Base-by-base conservation (phyloP, 2,329 filamentous ascomycete genomes). In the Coniochaeta ligniaria region DNA sequence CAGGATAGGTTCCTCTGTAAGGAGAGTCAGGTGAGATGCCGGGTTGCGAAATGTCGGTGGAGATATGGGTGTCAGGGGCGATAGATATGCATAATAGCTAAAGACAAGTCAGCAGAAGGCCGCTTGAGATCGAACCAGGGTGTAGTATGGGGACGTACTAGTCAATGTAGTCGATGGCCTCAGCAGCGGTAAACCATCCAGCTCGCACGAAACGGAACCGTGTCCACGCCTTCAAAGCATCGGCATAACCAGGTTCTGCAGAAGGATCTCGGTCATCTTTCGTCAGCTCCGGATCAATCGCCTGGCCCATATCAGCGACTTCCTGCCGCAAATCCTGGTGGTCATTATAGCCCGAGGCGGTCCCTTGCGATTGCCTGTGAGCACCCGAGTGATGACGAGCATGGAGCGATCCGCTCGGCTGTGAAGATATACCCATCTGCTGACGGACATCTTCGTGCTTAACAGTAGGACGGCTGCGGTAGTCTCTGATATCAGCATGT, bases 201-300 rank as follows among this genome's bases (percentile, higher is more conserved):
- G 92, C 92, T 59, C 92, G 87, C n/a, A 98, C 94, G 71, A 98
- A 98, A 50, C 93, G 88, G 72, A 97, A 93, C 64, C 92, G 83
- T 1, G 88, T 86, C 95, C 95, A 99, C n/a, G 92, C 89, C 68
- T 86, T 87, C 62, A 96, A 76, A 0, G 93, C 93, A 61, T 90
- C 85, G 47, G 83, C 76, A 66, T 87, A 87, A 58, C 86, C 80
- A 33, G 80, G 77, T 63, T 85, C 79, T 57, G 76, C 66, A 63
- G 78, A 73, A 63, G 78, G 67, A 61, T 78, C 74, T 45, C 79
- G 67, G 31, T 57, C 54, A 38, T 57, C 7, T 64, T 77, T 75
- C 63, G 74, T 75, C 56, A 80, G 69, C 59, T 74, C 75, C 6
- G 78, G 78, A 54, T 84, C 81, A 47, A 83, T 76, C 17, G 73